These are phyloP conservation scores for Fraxinus pennsylvanica DNA, from an alignment of 257 asterid species.

Conservation along the genomic window DNA sequence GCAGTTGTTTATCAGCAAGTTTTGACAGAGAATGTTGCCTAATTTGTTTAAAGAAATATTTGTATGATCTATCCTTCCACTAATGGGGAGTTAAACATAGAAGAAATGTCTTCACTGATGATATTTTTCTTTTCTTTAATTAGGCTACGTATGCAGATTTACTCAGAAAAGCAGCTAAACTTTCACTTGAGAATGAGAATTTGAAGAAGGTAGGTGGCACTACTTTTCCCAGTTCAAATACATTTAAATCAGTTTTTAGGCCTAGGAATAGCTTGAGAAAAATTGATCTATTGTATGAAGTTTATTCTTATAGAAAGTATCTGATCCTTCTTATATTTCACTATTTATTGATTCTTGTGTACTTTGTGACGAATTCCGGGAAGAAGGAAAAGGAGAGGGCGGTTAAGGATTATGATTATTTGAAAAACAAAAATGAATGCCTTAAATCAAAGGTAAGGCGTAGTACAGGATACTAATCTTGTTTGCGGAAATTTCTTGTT, in stretches of 20 bases:
- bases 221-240: not conserved
- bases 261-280: not conserved
- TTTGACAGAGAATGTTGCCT: no score
- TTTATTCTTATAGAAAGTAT: not conserved
- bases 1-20: no score
- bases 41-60: no score
- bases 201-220: constrained; percentile 41
- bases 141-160: constrained; percentile 52
- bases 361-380: not conserved
- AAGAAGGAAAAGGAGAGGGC: constrained; percentile 48
- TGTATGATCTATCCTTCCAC: no score
- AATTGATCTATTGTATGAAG: not conserved
- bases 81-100: no score
- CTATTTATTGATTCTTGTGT: no score
- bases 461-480: not conserved
- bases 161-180: constrained; percentile 41
- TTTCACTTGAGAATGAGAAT: constrained; percentile 45
- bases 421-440: constrained; percentile 36
- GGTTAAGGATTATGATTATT: constrained; percentile 27
- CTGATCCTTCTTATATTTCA: not conserved
- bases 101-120: no score
- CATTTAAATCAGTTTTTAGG: not conserved
- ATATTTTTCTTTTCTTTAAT: not conserved
- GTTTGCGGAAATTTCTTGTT: not conserved
- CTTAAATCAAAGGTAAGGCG: constrained; percentile 39